Evolutionary conservation across 257 asterid genomes (phyloP), one percentile per base, ranked within the genome.

Genomic region (Ballota nigra): DNA sequence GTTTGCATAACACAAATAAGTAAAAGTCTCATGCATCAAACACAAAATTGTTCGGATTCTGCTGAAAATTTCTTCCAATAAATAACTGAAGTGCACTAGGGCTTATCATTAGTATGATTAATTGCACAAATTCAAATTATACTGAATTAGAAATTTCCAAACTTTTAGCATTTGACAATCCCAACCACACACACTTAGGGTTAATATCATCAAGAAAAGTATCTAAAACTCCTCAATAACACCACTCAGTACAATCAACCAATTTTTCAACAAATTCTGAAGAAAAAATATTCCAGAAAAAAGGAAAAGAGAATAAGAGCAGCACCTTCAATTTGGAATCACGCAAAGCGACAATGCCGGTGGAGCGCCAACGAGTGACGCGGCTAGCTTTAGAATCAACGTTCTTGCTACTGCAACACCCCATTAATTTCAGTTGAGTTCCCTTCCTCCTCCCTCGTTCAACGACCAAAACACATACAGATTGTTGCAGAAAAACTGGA

Each of bases 331-430:
- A 83, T 78, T 89, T 94, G 79, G 97, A 84, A 77, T 94, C 98
- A 23, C 99, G 95, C 85, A 91, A 71, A 60, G 96, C 95, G 22
- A 94, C 98, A 45, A 94, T 94, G 69, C 99, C 99, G 41, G 99
- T 94, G 72, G 99, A 88, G 73, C 97, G 93, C 99, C 99, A 91
- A 38, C 99, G 89, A 43, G 87, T 83, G 78, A 78, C 61, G 73
- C 97, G 89, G 81, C 65, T 83, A 6, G 89, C 93, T 65, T 79
- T 83, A 45, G 97, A 89, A 74, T 94, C 96, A 41, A 66, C 83
- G 66, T 49, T 64, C 81, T 91, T 88, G 85, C 98, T 88, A 55
- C 79, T 87, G 80, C 81, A 64, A 73, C 99, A 94, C 57, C 99
- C 99, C 97, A 94, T 92, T 47, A n/a, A 61, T 65, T 33, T 38